These are phyloP conservation scores for Bathelium albidoporum DNA, from an alignment of 495 filamentous ascomycete genomes.

Conservation along the genomic window DNA sequence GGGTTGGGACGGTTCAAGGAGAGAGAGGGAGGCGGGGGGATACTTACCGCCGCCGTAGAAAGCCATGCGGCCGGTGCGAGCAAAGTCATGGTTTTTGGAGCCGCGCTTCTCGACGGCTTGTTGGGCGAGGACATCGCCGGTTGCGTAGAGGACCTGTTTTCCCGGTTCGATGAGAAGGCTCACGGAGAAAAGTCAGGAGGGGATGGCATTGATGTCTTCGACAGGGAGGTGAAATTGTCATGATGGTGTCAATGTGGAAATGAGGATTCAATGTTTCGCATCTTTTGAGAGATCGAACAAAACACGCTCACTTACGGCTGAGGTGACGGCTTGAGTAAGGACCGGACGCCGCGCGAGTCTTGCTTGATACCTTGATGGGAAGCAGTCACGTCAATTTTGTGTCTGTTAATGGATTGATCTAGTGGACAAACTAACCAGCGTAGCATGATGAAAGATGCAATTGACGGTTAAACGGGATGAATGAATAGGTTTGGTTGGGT, in stretches of 20 bases:
- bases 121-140: conserved; percentile 87
- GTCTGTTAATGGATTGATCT: not conserved
- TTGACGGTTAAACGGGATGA: not conserved
- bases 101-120: conserved; percentile 82
- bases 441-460: not conserved
- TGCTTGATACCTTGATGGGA: conserved; percentile 67
- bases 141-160: conserved; percentile 67
- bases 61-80: conserved; percentile 80
- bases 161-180: not conserved
- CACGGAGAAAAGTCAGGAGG: not conserved
- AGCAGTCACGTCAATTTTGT: not conserved
- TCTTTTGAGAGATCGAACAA: too few species aligned
- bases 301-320: conserved; percentile 42
- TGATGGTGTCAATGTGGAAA: too few species aligned
- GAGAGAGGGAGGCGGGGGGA: conserved; percentile 39
- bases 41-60: conserved; percentile 87
- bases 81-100: conserved; percentile 65
- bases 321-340: conserved; percentile 80
- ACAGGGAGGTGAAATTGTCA: not conserved
- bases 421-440: not conserved
- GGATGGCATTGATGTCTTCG: not conserved
- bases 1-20: not conserved
- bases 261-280: not conserved
- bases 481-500: not conserved
- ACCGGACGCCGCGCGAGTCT: conserved; percentile 71